A percentile compares a stretch with the other conserved stretches of the same genome.
These are phyloP conservation scores for Elsinoe ampelina DNA, from an alignment of 2,329 filamentous ascomycete genomes.

Conservation along the genomic window DNA sequence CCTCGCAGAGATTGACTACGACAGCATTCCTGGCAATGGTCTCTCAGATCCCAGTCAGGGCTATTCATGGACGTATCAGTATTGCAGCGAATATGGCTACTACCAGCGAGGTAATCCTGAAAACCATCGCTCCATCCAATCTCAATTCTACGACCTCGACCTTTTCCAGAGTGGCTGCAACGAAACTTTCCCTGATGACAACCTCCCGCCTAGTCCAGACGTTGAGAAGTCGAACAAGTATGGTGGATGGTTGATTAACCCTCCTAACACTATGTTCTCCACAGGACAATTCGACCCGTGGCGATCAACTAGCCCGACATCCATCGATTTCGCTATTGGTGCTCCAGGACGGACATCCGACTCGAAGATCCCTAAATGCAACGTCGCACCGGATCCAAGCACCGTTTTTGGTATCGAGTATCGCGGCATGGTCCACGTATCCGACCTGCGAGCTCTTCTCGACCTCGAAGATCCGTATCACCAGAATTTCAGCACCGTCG, in stretches of 20 bases:
- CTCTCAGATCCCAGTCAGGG: constrained; percentile 15
- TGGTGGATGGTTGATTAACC: constrained; percentile 19
- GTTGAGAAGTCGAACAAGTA: constrained; percentile 16
- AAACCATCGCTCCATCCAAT: constrained; percentile 18
- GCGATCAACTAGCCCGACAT: constrained; percentile 17
- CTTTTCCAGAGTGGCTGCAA: constrained; percentile 15
- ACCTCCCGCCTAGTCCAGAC: constrained; percentile 15
- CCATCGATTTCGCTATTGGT: constrained; percentile 15
- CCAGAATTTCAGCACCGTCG: constrained; percentile 16
- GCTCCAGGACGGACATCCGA: constrained; percentile 15
- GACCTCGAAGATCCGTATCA: constrained; percentile 15
- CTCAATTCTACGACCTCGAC: constrained; percentile 14
- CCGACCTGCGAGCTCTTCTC: constrained; percentile 16
- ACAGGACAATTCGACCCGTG: constrained; percentile 19
- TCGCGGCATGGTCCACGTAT: constrained; percentile 17
- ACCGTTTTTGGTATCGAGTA: constrained; percentile 19
- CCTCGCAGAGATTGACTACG: constrained; percentile 18
- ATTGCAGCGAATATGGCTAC: constrained; percentile 19
- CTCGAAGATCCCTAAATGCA: constrained; percentile 16
- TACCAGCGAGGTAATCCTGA: constrained; percentile 18
- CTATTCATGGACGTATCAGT: constrained; percentile 18
- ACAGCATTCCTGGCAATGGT: constrained; percentile 13
- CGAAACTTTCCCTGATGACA: constrained; percentile 14
- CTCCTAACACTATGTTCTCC: constrained; percentile 19
- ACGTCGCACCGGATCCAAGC: constrained; percentile 15